These are phyloP conservation scores for Barnettozyma sucrosica DNA, from an alignment of 805 yeast genomes.

Conservation along the genomic window DNA sequence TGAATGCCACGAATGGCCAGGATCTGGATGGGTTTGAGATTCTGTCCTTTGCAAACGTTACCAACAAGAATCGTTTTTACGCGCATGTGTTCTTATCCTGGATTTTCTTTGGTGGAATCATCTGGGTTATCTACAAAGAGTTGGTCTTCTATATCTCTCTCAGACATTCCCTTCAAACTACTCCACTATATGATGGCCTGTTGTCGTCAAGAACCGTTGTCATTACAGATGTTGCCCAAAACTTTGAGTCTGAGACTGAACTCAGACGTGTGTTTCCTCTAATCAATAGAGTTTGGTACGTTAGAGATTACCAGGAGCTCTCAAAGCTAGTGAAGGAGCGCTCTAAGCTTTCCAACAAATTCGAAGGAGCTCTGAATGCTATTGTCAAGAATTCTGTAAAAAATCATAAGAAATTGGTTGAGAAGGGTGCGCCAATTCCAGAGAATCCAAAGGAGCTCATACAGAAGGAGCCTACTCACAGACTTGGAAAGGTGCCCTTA, in stretches of 20 bases:
- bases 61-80: slow-evolving; percentile 55
- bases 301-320: slow-evolving; percentile 57
- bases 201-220: slow-evolving; percentile 68
- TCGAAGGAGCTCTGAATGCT: slow-evolving; percentile 61
- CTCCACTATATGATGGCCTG: slow-evolving; percentile 66
- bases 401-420: slow-evolving; percentile 46
- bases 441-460: slow-evolving; percentile 61
- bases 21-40: slow-evolving; percentile 54
- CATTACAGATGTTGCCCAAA: slow-evolving; percentile 53
- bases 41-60: slow-evolving; percentile 57
- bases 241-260: slow-evolving; percentile 41
- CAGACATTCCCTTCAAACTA: slow-evolving; percentile 68
- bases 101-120: slow-evolving; percentile 61
- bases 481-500: slow-evolving; percentile 53
- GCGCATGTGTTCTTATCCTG: slow-evolving; percentile 77
- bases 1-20: slow-evolving; percentile 67
- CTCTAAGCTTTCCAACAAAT: slow-evolving; percentile 50
- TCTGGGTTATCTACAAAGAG: slow-evolving; percentile 68
- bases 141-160: slow-evolving; percentile 63
- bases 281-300: slow-evolving; percentile 52
- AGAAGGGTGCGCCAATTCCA: slow-evolving; percentile 49
- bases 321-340: slow-evolving; percentile 56
- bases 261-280: slow-evolving; percentile 59
- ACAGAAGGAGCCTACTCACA: slow-evolving; percentile 81
- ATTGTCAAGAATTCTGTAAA: slow-evolving; percentile 56